A percentile compares a stretch with the other conserved stretches of the same genome.
These are phyloP conservation scores for Colletotrichum gloeosporioides DNA, from an alignment of 2,329 filamentous ascomycete species.

Conservation along the genomic window DNA sequence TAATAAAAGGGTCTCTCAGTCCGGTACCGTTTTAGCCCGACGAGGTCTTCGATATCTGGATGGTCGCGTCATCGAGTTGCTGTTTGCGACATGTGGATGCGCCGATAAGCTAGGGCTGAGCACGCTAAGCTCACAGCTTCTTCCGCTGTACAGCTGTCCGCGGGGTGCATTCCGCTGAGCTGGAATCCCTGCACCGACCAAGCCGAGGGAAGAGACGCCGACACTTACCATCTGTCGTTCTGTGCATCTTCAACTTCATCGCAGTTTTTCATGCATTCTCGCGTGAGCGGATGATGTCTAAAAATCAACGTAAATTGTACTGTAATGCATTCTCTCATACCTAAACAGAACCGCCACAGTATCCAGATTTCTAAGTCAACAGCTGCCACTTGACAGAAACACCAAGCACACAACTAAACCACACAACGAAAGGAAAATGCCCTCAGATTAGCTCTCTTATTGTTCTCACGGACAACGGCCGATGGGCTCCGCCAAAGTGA, in stretches of 20 bases:
- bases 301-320: not conserved
- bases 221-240: not conserved
- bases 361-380: not conserved
- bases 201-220: not conserved
- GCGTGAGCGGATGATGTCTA: not conserved
- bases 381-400: not conserved
- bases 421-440: conserved; percentile 23
- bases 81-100: not conserved
- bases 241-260: not conserved
- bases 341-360: not conserved
- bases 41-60: conserved; percentile 13
- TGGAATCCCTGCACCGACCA: not conserved
- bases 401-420: not conserved
- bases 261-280: not conserved
- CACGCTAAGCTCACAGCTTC: not conserved
- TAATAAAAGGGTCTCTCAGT: not conserved
- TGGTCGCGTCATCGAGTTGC: conserved; percentile 17
- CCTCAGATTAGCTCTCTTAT: conserved; percentile 48
- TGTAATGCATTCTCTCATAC: not conserved
- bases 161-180: not conserved
- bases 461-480: conserved; percentile 43
- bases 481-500: conserved; percentile 12
- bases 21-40: not conserved
- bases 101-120: not conserved
- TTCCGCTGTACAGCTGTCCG: not conserved